Percentiles rank a stretch among this genome's conserved stretches.
phyloP scores from a whole-genome alignment of 78 protist genomes.

The Emiliania huxleyi region DNA sequence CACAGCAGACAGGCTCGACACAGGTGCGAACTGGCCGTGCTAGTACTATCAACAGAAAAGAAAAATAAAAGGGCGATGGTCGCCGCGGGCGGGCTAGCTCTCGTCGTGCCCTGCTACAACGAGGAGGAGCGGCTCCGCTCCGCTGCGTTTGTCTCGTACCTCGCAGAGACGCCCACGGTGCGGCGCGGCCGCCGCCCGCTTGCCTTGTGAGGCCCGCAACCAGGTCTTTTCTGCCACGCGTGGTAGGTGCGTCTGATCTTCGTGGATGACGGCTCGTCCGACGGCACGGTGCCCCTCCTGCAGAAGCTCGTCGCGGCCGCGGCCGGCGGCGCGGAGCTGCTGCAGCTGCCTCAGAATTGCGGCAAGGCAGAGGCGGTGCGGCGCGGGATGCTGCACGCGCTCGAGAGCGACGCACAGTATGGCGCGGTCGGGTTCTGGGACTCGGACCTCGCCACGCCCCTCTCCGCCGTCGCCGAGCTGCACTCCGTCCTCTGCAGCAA shows the following conservation, averaged over 20 bases:
- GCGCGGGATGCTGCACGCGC: neutral
- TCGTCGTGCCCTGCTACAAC: slow-evolving; percentile 1
- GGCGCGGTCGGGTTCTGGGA: neutral
- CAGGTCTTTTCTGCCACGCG: too few relatives aligned
- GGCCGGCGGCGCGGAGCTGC: neutral
- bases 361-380: slow-evolving; percentile 26
- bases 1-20: too few relatives aligned
- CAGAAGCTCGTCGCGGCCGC: neutral
- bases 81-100: too few relatives aligned
- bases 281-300: neutral
- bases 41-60: too few relatives aligned
- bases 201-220: too few relatives aligned
- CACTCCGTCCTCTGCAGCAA: neutral
- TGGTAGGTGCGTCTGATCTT: neutral
- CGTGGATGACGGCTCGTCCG: neutral
- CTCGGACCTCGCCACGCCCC: slow-evolving; percentile 21
- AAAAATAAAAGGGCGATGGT: too few relatives aligned
- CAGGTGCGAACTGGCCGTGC: too few relatives aligned
- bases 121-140: neutral
- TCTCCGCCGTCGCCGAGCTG: neutral
- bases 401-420: neutral
- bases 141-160: neutral
- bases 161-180: neutral
- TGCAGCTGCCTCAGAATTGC: neutral
- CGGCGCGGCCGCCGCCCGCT: too few relatives aligned